Conservation (phyloP, 805 yeast species). For the Lipomyces anomalus region DNA sequence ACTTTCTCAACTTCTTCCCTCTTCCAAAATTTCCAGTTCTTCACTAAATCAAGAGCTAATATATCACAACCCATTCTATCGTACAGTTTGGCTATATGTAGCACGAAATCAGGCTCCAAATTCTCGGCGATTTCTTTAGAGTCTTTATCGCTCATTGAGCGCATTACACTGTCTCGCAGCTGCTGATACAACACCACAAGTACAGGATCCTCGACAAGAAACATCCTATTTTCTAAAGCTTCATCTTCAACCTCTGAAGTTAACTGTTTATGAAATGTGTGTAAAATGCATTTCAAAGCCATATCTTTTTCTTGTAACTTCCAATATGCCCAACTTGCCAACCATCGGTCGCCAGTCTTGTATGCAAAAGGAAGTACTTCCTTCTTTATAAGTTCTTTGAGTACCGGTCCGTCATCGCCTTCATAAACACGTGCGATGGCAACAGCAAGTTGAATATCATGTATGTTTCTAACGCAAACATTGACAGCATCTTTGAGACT, state of each 20-base stretch:
- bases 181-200: constrained; percentile 58
- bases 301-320: constrained; percentile 44
- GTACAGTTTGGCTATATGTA: constrained; percentile 61
- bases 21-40: constrained; percentile 57
- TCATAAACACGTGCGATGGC: constrained; percentile 75
- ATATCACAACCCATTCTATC: constrained; percentile 89
- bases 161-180: constrained; percentile 49
- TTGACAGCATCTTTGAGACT: constrained; percentile 70
- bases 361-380: constrained; percentile 54
- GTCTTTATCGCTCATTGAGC: constrained; percentile 46
- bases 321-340: constrained; percentile 75
- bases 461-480: constrained; percentile 61
- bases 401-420: constrained; percentile 51
- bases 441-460: constrained; percentile 69
- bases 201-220: constrained; percentile 75
- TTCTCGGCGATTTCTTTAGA: constrained; percentile 37
- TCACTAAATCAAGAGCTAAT: constrained; percentile 55
- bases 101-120: constrained; percentile 55
- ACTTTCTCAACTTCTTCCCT: too few species aligned
- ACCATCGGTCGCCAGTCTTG: constrained; percentile 69
- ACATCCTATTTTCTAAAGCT: constrained; percentile 27
- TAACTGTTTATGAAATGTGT: constrained; percentile 10
- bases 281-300: constrained; percentile 44
- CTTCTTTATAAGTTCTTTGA: constrained; percentile 45
- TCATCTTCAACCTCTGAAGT: neutral